These are phyloP conservation scores for Hericium coralloides DNA, from an alignment of 768 basidiomycete genomes.

Conservation along the genomic window DNA sequence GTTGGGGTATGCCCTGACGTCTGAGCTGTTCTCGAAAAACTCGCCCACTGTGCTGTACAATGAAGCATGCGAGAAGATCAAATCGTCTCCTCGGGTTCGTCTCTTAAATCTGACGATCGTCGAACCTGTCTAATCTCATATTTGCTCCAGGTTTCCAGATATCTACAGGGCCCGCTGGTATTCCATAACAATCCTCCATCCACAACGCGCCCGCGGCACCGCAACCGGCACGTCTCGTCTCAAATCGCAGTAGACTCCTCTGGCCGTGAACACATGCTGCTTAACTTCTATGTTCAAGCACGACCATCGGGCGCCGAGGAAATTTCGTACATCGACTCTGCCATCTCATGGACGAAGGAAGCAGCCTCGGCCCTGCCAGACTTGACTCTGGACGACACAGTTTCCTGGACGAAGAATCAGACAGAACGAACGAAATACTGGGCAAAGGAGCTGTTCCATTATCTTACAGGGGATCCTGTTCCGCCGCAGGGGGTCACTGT, in stretches of 20 bases:
- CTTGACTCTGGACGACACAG: constrained; percentile 47
- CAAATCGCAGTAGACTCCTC: constrained; percentile 64
- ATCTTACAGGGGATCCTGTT: constrained; percentile 56
- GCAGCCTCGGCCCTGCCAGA: constrained; percentile 34
- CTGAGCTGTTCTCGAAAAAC: constrained; percentile 83
- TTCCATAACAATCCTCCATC: constrained; percentile 84
- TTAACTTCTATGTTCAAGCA: constrained; percentile 76
- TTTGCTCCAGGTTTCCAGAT: constrained; percentile 48
- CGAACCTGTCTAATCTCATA: not conserved
- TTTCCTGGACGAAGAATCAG: constrained; percentile 36
- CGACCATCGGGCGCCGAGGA: constrained; percentile 33
- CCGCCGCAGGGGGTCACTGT: constrained; percentile 26
- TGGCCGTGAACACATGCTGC: constrained; percentile 76
- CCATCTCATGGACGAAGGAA: constrained; percentile 34
- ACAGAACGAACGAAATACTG: constrained; percentile 28
- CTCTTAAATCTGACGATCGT: not conserved
- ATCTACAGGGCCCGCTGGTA: constrained; percentile 55
- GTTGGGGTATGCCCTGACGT: constrained; percentile 68
- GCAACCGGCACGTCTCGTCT: constrained; percentile 75
- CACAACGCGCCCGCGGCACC: constrained; percentile 65
- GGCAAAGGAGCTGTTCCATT: constrained; percentile 54
- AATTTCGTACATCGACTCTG: constrained; percentile 34
- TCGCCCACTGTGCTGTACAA: constrained; percentile 78
- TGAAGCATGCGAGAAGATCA: constrained; percentile 43
- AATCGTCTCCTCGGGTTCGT: constrained; percentile 33